phyloP scores from a whole-genome alignment of 108 stramenopile genomes.

The Nitzschia palea region DNA sequence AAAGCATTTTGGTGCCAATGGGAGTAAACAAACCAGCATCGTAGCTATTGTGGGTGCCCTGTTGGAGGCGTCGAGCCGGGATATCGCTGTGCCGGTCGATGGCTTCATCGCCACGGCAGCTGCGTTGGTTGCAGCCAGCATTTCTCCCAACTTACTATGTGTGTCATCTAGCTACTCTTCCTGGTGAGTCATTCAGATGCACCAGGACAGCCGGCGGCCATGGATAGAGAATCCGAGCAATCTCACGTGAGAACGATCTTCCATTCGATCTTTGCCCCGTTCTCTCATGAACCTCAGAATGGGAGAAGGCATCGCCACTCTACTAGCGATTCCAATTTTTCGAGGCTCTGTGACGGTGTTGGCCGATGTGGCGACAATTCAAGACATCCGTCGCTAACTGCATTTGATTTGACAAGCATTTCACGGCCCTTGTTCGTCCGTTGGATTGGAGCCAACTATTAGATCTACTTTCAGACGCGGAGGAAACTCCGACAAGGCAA shows the following conservation, averaged over 20 bases:
- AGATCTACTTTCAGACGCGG: too few species aligned
- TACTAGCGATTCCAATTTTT: conserved; percentile 57
- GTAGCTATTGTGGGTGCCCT: conserved; percentile 81
- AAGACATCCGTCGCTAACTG: conserved; percentile 38
- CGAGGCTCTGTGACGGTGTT: conserved; percentile 52
- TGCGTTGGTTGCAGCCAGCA: conserved; percentile 63
- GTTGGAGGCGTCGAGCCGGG: conserved; percentile 48
- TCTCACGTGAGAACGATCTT: conserved; percentile 43
- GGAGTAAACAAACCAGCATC: conserved; percentile 28
- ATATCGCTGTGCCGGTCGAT: conserved; percentile 73
- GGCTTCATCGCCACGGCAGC: conserved; percentile 79
- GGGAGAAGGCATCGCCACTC: conserved; percentile 69
- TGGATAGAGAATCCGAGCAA: conserved; percentile 48
- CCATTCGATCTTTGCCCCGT: conserved; percentile 55
- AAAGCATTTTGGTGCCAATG: conserved; percentile 23
- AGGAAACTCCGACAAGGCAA: too few species aligned
- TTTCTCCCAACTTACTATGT: conserved; percentile 53
- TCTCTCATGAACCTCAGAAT: conserved; percentile 68
- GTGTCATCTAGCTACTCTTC: conserved; percentile 47
- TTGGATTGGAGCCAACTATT: too few species aligned
- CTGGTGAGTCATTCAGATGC: conserved; percentile 70
- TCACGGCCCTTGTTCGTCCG: too few species aligned
- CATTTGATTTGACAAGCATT: too few species aligned
- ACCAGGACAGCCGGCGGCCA: conserved; percentile 52
- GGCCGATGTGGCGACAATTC: conserved; percentile 55